Evolutionary conservation across 2,329 filamentous ascomycete species (phyloP).

Genomic region (Cytospora chrysosperma): DNA sequence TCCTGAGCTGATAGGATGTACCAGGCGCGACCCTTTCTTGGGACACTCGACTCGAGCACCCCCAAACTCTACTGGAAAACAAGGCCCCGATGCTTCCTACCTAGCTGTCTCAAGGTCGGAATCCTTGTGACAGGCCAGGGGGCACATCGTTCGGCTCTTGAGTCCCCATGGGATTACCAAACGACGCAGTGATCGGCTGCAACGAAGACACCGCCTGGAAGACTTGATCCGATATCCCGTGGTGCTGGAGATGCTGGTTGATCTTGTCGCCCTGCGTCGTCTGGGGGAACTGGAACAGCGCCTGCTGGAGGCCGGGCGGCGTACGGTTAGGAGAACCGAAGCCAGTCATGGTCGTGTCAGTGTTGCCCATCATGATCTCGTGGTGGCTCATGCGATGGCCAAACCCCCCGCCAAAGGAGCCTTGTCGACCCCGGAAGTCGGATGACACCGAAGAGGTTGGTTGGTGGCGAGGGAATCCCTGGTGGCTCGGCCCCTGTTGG

Average conservation of each 20-base stretch:
- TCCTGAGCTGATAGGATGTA: background rate
- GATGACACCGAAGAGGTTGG: slow-evolving; percentile 16
- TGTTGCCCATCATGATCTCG: slow-evolving; percentile 25
- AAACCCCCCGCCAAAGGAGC: slow-evolving; percentile 7
- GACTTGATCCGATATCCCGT: slow-evolving; percentile 23
- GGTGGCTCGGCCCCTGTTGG: slow-evolving; percentile 22
- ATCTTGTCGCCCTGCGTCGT: slow-evolving; percentile 17
- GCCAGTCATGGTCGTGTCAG: slow-evolving; percentile 12
- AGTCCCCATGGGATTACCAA: slow-evolving; percentile 17
- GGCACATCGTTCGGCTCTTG: slow-evolving; percentile 3
- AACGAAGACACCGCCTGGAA: slow-evolving; percentile 24
- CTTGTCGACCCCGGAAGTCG: slow-evolving; percentile 15
- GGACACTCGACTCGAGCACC: background rate
- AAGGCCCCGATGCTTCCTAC: no score
- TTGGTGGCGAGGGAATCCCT: slow-evolving; percentile 12
- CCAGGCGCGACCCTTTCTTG: background rate
- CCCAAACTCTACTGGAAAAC: background rate
- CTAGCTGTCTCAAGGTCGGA: slow-evolving; percentile 1
- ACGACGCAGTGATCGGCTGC: slow-evolving; percentile 23
- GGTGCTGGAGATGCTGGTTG: slow-evolving; percentile 22
- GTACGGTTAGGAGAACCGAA: slow-evolving; percentile 18
- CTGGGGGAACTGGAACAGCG: slow-evolving; percentile 19
- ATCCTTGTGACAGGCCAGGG: background rate
- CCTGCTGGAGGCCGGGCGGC: slow-evolving; percentile 14
- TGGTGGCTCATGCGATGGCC: slow-evolving; percentile 23